A percentile compares a stretch with the other conserved stretches of the same genome.
These are phyloP conservation scores for Pythium rhizo-oryzae DNA, from an alignment of 352 stramenopile species.

Conservation along the genomic window DNA sequence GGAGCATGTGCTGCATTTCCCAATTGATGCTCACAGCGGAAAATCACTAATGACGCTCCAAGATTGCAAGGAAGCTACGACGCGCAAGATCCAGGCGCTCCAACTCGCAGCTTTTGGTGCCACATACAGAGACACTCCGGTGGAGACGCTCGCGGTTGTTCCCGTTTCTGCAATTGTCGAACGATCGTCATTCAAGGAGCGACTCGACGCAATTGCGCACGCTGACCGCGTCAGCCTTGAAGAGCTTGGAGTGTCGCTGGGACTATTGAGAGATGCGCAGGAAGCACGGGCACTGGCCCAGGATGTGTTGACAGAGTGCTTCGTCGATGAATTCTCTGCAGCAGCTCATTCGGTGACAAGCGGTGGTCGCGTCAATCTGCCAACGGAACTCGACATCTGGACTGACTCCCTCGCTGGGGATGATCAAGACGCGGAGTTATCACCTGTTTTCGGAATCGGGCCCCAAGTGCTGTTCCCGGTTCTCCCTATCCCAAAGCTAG, in stretches of 20 bases:
- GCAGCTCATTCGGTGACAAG: neutral
- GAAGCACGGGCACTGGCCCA: slow-evolving; percentile 38
- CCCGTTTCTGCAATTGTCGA: slow-evolving; percentile 54
- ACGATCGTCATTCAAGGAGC: slow-evolving; percentile 43
- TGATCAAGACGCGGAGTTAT: slow-evolving; percentile 1
- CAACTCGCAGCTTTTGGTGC: slow-evolving; percentile 66
- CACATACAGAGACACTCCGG: slow-evolving; percentile 37
- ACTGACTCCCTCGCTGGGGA: slow-evolving; percentile 45
- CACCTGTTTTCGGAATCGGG: slow-evolving; percentile 43
- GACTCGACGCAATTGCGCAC: slow-evolving; percentile 39
- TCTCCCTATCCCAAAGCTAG: slow-evolving; percentile 94
- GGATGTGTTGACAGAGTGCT: slow-evolving; percentile 52
- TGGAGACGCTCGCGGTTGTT: slow-evolving; percentile 70
- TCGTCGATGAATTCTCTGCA: slow-evolving; percentile 60
- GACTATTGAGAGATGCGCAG: slow-evolving; percentile 42
- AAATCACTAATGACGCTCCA: slow-evolving; percentile 44
- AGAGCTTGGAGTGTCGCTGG: slow-evolving; percentile 45
- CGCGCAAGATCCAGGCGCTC: slow-evolving; percentile 64
- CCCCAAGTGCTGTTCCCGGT: slow-evolving; percentile 46
- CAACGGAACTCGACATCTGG: slow-evolving; percentile 92
- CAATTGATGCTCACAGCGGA: slow-evolving; percentile 87
- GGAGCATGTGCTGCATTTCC: slow-evolving; percentile 67
- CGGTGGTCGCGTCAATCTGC: slow-evolving; percentile 34
- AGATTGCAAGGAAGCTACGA: slow-evolving; percentile 53
- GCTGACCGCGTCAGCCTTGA: slow-evolving; percentile 38